Percentiles rank a stretch among this genome's conserved stretches.
phyloP scores from a whole-genome alignment of 176 grass and related monocot species.

The Rhynchospora breviuscula region DNA sequence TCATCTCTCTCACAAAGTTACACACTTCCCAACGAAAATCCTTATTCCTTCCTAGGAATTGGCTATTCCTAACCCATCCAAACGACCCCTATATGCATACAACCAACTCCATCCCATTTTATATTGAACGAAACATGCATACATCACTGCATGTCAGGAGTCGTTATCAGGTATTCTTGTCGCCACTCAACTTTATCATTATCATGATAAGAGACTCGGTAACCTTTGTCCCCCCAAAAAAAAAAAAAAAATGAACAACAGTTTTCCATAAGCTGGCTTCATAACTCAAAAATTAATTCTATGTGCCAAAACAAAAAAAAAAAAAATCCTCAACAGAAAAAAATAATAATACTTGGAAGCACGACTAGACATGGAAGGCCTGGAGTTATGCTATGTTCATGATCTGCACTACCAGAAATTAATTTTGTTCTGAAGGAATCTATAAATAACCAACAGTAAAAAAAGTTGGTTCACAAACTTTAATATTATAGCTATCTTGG shows the following conservation, averaged over 20 bases:
- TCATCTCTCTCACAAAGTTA: no score
- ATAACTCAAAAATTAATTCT: neutral
- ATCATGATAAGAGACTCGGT: neutral
- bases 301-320: neutral
- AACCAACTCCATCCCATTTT: neutral
- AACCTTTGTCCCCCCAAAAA: neutral
- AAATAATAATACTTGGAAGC: neutral
- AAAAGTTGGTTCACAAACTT: no score
- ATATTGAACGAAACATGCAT: neutral
- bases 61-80: no score
- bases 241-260: neutral
- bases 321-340: neutral
- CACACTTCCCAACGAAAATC: no score
- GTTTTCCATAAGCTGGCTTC: neutral
- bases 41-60: no score
- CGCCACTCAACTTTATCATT: neutral
- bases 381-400: neutral
- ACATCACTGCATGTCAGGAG: conserved; percentile 2
- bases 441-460: no score
- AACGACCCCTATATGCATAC: neutral
- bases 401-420: neutral
- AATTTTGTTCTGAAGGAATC: neutral
- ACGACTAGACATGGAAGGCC: neutral
- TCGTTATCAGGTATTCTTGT: neutral
- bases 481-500: no score